Conservation (phyloP, 202 grass and related monocot species). For the Hordeum pubiflorum region DNA sequence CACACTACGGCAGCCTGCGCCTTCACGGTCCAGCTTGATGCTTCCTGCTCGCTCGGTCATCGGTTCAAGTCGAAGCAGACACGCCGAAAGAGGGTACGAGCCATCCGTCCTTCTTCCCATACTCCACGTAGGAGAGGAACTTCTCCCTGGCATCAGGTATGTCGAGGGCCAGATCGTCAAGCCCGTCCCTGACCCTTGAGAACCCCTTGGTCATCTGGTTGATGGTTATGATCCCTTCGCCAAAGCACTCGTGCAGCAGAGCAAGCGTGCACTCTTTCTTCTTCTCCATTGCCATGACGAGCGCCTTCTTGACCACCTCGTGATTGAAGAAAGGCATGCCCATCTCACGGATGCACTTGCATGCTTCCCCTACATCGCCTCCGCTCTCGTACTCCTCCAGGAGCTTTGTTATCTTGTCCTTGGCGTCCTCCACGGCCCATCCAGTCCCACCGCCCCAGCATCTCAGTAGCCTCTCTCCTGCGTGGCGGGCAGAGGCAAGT, state of each 20-base stretch:
- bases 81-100: constrained; percentile 40
- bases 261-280: constrained; percentile 55
- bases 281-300: constrained; percentile 95
- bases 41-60: not conserved
- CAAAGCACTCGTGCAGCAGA: constrained; percentile 76
- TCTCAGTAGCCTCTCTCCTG: constrained; percentile 91
- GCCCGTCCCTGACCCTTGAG: constrained; percentile 73
- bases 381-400: constrained; percentile 86
- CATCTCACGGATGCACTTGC: constrained; percentile 86
- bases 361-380: constrained; percentile 81
- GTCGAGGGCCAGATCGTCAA: constrained; percentile 91
- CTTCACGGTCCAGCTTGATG: constrained; percentile 16
- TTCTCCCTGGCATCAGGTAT: constrained; percentile 83
- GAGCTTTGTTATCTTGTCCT: constrained; percentile 93
- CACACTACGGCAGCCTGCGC: not conserved
- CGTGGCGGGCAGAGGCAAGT: constrained; percentile 71
- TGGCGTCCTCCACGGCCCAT: constrained; percentile 79
- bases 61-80: constrained; percentile 18
- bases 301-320: constrained; percentile 92
- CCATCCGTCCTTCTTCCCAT: constrained; percentile 62
- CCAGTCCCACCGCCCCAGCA: constrained; percentile 93
- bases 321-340: constrained; percentile 95
- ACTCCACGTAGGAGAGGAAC: constrained; percentile 49
- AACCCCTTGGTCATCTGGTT: constrained; percentile 97
- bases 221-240: constrained; percentile 89